phyloP scores from a whole-genome alignment of 83 land plant species.

The Larix sibirica region DNA sequence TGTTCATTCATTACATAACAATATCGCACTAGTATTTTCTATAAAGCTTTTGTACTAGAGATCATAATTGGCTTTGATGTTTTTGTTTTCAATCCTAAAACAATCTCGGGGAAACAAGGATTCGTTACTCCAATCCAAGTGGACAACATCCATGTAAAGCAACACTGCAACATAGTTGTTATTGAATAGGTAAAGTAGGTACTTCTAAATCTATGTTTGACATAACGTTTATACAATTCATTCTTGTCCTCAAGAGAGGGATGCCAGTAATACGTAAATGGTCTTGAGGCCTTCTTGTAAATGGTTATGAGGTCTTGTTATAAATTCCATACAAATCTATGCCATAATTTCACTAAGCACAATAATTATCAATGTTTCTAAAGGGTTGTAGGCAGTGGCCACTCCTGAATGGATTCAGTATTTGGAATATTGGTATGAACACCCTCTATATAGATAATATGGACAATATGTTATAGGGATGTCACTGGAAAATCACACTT shows the following conservation, averaged over 20 bases:
- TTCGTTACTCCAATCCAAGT: slow-evolving; percentile 47
- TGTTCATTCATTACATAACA: background rate
- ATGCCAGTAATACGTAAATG: no score
- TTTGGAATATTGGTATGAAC: no score
- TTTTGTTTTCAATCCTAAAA: background rate
- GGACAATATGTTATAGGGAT: no score
- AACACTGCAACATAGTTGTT: slow-evolving; percentile 38
- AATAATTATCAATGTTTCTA: no score
- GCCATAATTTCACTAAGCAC: no score
- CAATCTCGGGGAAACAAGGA: slow-evolving; percentile 58
- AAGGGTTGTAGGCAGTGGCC: no score
- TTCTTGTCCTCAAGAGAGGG: background rate
- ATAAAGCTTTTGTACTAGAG: background rate
- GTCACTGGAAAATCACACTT: no score
- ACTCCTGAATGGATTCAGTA: no score
- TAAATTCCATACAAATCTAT: no score
- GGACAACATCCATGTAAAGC: slow-evolving; percentile 35
- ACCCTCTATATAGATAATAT: no score
- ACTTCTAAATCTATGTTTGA: background rate
- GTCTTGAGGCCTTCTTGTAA: background rate
- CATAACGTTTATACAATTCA: background rate
- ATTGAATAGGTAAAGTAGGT: slow-evolving; percentile 63
- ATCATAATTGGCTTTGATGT: background rate
- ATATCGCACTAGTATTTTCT: background rate
- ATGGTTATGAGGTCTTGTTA: no score